Evolutionary conservation across 192 early-diverging fungal species (phyloP), one percentile per base, ranked within the genome.

Genomic region (Coemansia sp.): DNA sequence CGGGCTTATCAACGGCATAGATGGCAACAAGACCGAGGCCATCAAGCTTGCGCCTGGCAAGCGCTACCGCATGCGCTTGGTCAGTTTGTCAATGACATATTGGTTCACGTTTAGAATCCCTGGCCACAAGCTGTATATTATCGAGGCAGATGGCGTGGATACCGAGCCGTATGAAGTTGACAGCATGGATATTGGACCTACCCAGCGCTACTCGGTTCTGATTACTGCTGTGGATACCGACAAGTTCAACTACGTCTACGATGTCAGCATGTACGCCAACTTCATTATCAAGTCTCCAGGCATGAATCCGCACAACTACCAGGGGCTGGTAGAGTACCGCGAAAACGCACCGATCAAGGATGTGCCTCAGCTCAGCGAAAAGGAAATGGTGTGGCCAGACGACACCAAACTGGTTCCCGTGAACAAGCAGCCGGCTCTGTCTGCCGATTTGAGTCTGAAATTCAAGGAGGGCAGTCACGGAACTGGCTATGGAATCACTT

Each of bases 181-280:
- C 3, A 75, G 70, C 28, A 70, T 90, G 34, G 57, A 74, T 14
- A 15, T 92, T 15, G 82, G 82, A 5, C 80, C 83, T 51, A 91
- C 86, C 6, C 91, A 93, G 68, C 85, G 92, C 10, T 73, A 82
- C 41, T 90, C 90, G 23, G 86, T 92, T 5, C 73, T 94, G 10
- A 82, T 93, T 14, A 86, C 69, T 5, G 89, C 90, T 8, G 81
- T 74, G 17, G 60, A 82, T 17, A 57, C 77, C 9, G 61, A 74
- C 1, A 38, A 5, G 1, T 38, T 11, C n/a, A 91, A 26, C 23
- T 26, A 26, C 4, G 23, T 26, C 2, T 26, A 26, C 23, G 4
- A 26, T 4, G 1, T 1, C 23, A 26, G 2, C 23, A 26, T 26
- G 23, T 26, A 26, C 4, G 23, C 23, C 4, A 26, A 26, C n/a